Evolutionary conservation across 2,329 filamentous ascomycete species (phyloP).

Genomic region (Cercospora janseana): DNA sequence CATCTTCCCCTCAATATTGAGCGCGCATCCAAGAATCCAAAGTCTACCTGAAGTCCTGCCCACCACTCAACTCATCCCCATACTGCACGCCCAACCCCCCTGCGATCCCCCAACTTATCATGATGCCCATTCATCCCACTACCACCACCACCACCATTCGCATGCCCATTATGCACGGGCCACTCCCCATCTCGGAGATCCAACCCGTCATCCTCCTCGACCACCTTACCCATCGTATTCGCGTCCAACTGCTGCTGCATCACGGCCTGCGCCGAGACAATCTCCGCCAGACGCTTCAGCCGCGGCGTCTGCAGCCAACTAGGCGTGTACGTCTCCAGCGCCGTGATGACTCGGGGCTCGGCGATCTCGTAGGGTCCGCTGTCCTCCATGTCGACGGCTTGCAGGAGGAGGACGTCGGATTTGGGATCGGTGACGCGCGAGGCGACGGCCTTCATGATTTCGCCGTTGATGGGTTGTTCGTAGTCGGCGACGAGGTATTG

Average conservation of each 20-base stretch:
- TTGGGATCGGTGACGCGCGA: constrained; percentile 90
- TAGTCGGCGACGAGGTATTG: constrained; percentile 98
- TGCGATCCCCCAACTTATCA: constrained; percentile 8
- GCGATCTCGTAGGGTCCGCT: constrained; percentile 98
- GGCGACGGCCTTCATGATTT: constrained; percentile 99
- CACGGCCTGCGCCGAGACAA: constrained; percentile 93
- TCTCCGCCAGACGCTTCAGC: constrained; percentile 94
- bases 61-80: constrained; percentile 19
- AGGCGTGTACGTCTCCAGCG: constrained; percentile 95
- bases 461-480: constrained; percentile 97
- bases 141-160: constrained; percentile 9
- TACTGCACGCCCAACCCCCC: constrained; percentile 16
- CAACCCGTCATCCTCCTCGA: constrained; percentile 29
- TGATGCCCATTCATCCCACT: constrained; percentile 16
- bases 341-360: constrained; percentile 91
- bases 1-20: neutral
- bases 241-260: constrained; percentile 59
- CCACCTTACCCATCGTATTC: constrained; percentile 30
- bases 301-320: constrained; percentile 97
- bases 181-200: constrained; percentile 26
- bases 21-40: constrained; percentile 7
- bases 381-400: constrained; percentile 98
- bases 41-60: constrained; percentile 17
- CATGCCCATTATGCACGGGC: constrained; percentile 23
- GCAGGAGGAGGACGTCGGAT: constrained; percentile 89